Base-by-base conservation (phyloP, 2,329 filamentous ascomycete genomes). In the Arachnopeziza araneosa region DNA sequence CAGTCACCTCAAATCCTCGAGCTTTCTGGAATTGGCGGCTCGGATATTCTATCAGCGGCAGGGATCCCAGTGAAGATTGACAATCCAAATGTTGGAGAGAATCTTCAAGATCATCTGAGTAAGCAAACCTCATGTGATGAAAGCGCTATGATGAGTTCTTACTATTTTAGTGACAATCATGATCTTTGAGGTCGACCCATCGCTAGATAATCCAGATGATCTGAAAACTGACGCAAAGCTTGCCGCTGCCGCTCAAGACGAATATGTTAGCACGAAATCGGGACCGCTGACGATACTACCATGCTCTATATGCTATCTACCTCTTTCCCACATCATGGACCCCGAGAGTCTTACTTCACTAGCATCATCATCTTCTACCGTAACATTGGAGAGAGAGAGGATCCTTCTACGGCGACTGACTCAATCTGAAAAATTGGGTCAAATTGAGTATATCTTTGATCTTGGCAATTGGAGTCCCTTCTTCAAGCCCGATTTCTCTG, bases 1-100 rank as follows among this genome's bases (percentile, higher is more conserved):
- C 55, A 62, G 51, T 63, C 58, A 21, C 71, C 71, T 22, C 70
- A 73, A 58, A 50, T 75, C 4, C 64, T 75, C 19, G 71, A 74
- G 57, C 54, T 73, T 8, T 73, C 71, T 23, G 72, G 72, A 6
- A 67, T 73, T 22, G 71, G 71, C 5, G 51, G 44, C 14, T 22
- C 44, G 3, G 55, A 61, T 7, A 36, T 63, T 12, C 60, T 70
- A 10, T 52, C 64, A 21, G 52, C 23, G 9, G 53, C 56, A 5
- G 64, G 63, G 2, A 66, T 69, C 22, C 4, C 60, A 9, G 61
- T 62, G 5, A 32, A 61, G 5, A 58, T 67, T 7, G 59, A 64
- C 24, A 66, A 65, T 26, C 49, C 60, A 5, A 63, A 64, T 23
- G 67, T 68, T 1, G 67, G 68, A 12, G 67, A 68, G 54, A 65